Percentiles rank a stretch among this genome's conserved stretches.
These are phyloP conservation scores for Verticillium nubilum DNA, from an alignment of 2,329 filamentous ascomycete species.

Conservation along the genomic window DNA sequence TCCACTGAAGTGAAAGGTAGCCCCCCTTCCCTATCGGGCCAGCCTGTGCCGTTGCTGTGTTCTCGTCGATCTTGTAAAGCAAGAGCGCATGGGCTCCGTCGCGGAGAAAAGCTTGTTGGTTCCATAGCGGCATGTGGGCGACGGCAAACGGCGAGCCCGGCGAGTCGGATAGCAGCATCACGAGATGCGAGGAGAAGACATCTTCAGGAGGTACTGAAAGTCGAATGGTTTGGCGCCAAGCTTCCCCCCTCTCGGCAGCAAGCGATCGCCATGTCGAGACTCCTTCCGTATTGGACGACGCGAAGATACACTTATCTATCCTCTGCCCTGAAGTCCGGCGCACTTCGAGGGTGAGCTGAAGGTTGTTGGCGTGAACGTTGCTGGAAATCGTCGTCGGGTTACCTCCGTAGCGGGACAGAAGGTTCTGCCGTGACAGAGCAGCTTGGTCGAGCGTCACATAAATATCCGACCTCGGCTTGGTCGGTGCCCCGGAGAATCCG, in stretches of 20 bases:
- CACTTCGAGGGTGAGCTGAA: constrained; percentile 88
- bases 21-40: constrained; percentile 69
- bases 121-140: constrained; percentile 91
- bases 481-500: constrained; percentile 88
- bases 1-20: constrained; percentile 82
- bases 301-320: constrained; percentile 81
- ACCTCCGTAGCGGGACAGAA: constrained; percentile 62
- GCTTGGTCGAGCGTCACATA: constrained; percentile 83
- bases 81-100: constrained; percentile 79
- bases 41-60: constrained; percentile 64
- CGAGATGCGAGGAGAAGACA: constrained; percentile 76
- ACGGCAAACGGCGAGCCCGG: constrained; percentile 86
- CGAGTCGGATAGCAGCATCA: constrained; percentile 83
- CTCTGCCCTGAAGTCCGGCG: constrained; percentile 72
- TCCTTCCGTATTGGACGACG: constrained; percentile 73
- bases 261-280: constrained; percentile 86
- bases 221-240: constrained; percentile 85
- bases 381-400: constrained; percentile 66
- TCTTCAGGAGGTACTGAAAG: constrained; percentile 74
- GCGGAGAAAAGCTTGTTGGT: constrained; percentile 79
- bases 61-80: constrained; percentile 88
- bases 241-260: constrained; percentile 69
- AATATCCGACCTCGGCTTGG: constrained; percentile 85
- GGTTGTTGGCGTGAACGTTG: constrained; percentile 60
- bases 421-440: constrained; percentile 68